These are phyloP conservation scores for Betula pendula DNA, from an alignment of 306 rosid species.

Conservation along the genomic window DNA sequence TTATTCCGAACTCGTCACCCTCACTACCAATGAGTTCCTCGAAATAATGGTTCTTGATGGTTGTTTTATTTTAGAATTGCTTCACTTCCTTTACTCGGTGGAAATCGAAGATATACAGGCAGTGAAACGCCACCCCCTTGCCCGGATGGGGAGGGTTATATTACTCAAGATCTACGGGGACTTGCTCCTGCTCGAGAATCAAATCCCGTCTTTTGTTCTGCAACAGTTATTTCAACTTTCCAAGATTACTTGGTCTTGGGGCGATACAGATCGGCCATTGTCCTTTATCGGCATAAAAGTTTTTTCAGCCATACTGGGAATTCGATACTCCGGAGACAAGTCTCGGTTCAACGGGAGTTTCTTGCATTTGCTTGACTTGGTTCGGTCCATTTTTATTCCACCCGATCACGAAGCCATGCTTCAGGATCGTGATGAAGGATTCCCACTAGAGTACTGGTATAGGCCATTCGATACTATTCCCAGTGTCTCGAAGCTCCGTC, in stretches of 20 bases:
- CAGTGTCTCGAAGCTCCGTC: not conserved
- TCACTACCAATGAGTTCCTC: not conserved
- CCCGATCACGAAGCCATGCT: not conserved
- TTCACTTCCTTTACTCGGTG: not conserved
- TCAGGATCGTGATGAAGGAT: too few species aligned
- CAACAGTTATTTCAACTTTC: not conserved
- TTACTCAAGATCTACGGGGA: not conserved
- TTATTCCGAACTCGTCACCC: constrained; percentile 28
- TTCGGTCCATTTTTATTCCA: not conserved
- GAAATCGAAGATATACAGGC: not conserved
- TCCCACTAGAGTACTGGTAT: not conserved
- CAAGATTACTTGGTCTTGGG: not conserved
- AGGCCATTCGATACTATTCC: not conserved
- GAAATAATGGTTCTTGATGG: constrained; percentile 1
- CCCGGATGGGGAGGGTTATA: not conserved
- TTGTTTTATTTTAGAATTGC: not conserved
- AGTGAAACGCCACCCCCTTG: not conserved
- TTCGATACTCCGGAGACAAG: not conserved
- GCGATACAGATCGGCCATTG: not conserved
- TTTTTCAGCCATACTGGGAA: not conserved
- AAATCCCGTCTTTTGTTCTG: not conserved
- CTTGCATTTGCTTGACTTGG: not conserved
- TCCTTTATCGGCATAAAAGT: not conserved
- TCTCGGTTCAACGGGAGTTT: too few species aligned
- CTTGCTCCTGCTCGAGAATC: not conserved